Conservation (phyloP, 768 basidiomycete species). For the Hygrophoropsis aurantiaca region DNA sequence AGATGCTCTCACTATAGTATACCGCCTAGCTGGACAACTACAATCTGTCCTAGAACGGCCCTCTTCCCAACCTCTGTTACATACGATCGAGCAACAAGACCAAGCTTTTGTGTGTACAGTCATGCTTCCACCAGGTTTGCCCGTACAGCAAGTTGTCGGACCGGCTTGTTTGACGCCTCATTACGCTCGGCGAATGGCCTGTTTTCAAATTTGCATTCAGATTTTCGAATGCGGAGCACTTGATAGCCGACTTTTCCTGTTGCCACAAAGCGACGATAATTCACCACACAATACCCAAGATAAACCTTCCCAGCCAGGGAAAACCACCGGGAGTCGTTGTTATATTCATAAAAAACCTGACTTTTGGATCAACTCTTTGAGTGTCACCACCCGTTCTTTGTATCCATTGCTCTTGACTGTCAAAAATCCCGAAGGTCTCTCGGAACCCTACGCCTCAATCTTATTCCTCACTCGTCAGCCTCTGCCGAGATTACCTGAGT, state of each 20-base stretch:
- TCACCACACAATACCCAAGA: slow-evolving; percentile 8
- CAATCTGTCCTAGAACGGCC: slow-evolving; percentile 7
- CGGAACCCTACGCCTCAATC: slow-evolving; percentile 52
- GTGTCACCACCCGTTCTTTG: slow-evolving; percentile 17
- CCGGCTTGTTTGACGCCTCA: slow-evolving; percentile 43
- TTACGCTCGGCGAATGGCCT: slow-evolving; percentile 59
- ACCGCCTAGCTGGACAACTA: slow-evolving; percentile 43
- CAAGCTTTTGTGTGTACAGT: slow-evolving; percentile 47
- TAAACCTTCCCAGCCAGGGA: slow-evolving; percentile 17
- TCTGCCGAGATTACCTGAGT: slow-evolving; percentile 53
- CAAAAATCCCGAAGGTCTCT: slow-evolving; percentile 22
- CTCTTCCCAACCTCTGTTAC: slow-evolving; percentile 17
- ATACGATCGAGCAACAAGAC: slow-evolving; percentile 16
- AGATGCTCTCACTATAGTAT: slow-evolving; percentile 57
- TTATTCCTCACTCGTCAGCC: slow-evolving; percentile 66
- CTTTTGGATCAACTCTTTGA: slow-evolving; percentile 60
- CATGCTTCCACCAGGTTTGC: slow-evolving; percentile 43
- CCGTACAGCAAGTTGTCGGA: slow-evolving; percentile 43
- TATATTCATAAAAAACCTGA: slow-evolving; percentile 61
- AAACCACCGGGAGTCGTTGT: slow-evolving; percentile 43
- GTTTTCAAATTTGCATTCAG: slow-evolving; percentile 52
- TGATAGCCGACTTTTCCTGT: slow-evolving; percentile 49
- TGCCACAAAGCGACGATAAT: slow-evolving; percentile 16
- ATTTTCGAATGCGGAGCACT: slow-evolving; percentile 52
- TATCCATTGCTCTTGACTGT: slow-evolving; percentile 42